A percentile compares a stretch with the other conserved stretches of the same genome.
These are phyloP conservation scores for Exsudoporus floridanus DNA, from an alignment of 1,284 basidiomycete species.

Conservation along the genomic window DNA sequence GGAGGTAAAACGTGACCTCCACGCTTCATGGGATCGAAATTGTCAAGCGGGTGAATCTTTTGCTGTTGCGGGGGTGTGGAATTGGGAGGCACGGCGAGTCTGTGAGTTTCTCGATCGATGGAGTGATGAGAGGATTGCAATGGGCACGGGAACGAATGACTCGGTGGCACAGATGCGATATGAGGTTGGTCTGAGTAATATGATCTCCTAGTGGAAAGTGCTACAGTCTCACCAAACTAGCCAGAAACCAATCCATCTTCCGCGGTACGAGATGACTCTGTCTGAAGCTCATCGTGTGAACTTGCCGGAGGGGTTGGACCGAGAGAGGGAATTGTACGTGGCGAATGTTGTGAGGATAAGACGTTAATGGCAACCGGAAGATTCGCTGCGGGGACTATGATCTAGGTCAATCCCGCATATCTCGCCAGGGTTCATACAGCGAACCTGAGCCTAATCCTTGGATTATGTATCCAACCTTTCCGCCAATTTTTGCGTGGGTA, in stretches of 20 bases:
- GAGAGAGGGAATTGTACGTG: not conserved
- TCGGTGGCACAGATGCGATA: not conserved
- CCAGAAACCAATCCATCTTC: not conserved
- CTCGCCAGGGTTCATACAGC: conserved; percentile 2
- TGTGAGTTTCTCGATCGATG: not conserved
- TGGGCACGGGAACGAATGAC: not conserved
- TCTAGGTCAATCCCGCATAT: conserved; percentile 1
- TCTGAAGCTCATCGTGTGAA: conserved; percentile 9
- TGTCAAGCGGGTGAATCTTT: not conserved
- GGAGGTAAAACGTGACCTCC: not conserved
- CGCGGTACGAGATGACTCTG: not conserved
- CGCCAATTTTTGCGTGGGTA: conserved; percentile 9
- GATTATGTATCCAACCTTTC: conserved; percentile 11
- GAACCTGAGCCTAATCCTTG: conserved; percentile 21
- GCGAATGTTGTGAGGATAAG: conserved; percentile 3
- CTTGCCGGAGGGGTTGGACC: not conserved
- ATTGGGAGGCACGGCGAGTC: not conserved
- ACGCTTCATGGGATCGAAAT: conserved; percentile 3
- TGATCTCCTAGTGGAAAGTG: not conserved
- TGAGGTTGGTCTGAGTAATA: not conserved
- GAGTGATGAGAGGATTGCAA: not conserved
- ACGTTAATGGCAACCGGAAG: not conserved
- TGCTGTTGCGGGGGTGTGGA: not conserved
- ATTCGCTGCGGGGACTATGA: conserved; percentile 6
- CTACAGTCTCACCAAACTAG: not conserved